Conservation (phyloP, 306 rosid species). For the Pyrus betulifolia region DNA sequence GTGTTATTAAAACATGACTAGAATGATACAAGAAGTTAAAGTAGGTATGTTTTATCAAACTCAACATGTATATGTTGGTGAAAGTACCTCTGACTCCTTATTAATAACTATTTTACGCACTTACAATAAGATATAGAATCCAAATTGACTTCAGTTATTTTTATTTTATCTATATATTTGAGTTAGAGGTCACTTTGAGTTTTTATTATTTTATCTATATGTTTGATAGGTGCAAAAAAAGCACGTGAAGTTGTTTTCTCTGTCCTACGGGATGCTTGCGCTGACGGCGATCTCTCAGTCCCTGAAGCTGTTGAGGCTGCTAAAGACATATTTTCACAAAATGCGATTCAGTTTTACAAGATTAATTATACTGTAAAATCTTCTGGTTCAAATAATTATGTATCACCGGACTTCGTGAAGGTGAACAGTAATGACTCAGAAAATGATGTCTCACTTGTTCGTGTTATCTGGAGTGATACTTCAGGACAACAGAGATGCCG, state of each 20-base stretch:
- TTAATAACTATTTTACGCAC: too few species aligned
- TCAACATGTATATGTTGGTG: too few species aligned
- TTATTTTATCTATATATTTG: too few species aligned
- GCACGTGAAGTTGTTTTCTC: slow-evolving; percentile 70
- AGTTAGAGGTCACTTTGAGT: too few species aligned
- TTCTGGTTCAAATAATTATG: slow-evolving; percentile 18
- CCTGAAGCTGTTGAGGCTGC: slow-evolving; percentile 72
- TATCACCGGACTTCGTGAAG: slow-evolving; percentile 17
- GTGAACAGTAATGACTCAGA: slow-evolving; percentile 27
- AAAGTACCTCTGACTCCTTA: too few species aligned
- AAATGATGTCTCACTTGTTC: slow-evolving; percentile 50
- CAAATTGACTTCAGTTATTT: too few species aligned
- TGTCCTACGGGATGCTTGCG: slow-evolving; percentile 64
- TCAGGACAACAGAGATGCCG: slow-evolving; percentile 95
- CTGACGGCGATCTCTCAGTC: slow-evolving; percentile 72
- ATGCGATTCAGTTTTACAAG: slow-evolving; percentile 66
- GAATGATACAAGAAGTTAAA: too few species aligned
- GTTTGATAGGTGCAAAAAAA: slow-evolving; percentile 66
- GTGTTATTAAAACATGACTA: too few species aligned
- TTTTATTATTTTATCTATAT: too few species aligned
- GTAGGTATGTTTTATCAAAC: too few species aligned
- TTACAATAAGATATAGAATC: too few species aligned
- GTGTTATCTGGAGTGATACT: slow-evolving; percentile 72
- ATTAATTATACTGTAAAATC: slow-evolving; percentile 15
- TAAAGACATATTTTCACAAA: slow-evolving; percentile 63